phyloP scores from a whole-genome alignment of 179 eudicot species.

The Carnegiea gigantea region DNA sequence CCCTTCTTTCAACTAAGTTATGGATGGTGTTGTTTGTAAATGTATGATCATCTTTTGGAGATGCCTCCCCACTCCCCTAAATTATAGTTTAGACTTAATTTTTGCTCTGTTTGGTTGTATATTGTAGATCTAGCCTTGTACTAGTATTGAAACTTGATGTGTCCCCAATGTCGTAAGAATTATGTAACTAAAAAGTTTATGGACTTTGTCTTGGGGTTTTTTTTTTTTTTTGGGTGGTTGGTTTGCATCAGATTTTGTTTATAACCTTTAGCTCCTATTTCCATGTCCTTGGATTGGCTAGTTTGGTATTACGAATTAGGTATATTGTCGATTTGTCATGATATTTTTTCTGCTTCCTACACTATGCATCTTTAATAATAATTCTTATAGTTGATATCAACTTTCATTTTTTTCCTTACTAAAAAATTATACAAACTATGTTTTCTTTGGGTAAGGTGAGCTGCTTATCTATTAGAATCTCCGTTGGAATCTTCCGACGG shows the following conservation, averaged over 20 bases:
- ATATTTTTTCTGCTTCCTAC: too few species aligned
- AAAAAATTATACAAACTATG: too few species aligned
- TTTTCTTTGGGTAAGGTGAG: too few species aligned
- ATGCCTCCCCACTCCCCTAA: not conserved
- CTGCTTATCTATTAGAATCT: too few species aligned
- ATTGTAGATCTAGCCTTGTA: conserved; percentile 14
- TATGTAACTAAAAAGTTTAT: too few species aligned
- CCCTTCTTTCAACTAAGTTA: conserved; percentile 1
- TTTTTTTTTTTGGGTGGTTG: not conserved
- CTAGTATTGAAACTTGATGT: conserved; percentile 1
- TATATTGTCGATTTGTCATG: too few species aligned
- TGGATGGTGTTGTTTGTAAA: not conserved
- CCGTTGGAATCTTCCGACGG: too few species aligned
- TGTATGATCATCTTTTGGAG: not conserved
- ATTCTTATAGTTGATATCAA: too few species aligned
- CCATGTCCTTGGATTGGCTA: not conserved
- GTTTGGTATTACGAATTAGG: too few species aligned
- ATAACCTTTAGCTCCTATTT: not conserved
- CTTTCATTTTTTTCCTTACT: too few species aligned
- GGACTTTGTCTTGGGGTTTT: not conserved
- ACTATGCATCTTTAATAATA: too few species aligned
- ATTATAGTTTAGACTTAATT: not conserved
- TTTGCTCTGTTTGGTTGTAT: conserved; percentile 14
- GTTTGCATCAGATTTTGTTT: not conserved
- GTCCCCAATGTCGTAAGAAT: not conserved